Conservation (phyloP, 148 eudicot genomes). For the Spergularia bocconei region DNA sequence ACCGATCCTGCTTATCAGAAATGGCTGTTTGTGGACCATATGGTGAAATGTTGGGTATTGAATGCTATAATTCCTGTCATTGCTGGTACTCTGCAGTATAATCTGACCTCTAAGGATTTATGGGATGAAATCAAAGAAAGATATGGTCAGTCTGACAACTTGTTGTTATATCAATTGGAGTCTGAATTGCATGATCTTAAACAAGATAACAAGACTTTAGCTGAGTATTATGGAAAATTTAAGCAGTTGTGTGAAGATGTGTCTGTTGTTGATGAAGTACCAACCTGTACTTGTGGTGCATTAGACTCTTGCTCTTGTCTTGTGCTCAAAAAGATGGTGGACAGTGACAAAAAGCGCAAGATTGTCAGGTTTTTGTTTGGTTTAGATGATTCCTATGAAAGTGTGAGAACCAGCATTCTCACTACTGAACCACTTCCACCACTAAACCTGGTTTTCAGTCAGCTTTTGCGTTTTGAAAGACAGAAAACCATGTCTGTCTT, state of each 20-base stretch:
- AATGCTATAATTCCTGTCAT: neutral
- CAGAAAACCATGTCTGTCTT: too few species aligned
- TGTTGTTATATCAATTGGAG: neutral
- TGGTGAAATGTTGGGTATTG: neutral
- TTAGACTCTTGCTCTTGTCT: neutral
- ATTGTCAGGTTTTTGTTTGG: too few species aligned
- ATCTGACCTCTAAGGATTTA: neutral
- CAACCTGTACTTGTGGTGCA: neutral
- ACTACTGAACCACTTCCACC: too few species aligned
- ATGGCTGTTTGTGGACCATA: neutral
- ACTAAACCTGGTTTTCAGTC: too few species aligned
- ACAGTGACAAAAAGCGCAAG: too few species aligned
- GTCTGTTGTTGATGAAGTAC: neutral
- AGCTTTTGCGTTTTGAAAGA: too few species aligned
- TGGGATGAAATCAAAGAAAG: neutral
- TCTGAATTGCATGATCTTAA: neutral
- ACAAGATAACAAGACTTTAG: neutral
- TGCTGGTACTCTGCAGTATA: neutral
- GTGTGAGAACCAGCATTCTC: too few species aligned
- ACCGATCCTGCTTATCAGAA: neutral
- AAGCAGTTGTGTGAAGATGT: neutral
- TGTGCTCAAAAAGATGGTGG: too few species aligned
- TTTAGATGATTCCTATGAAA: too few species aligned
- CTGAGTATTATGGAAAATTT: neutral
- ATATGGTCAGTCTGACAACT: neutral